A percentile compares a stretch with the other conserved stretches of the same genome.
Evolutionary conservation across 352 stramenopile genomes (phyloP).

Genomic region (Globisporangium nodosum): DNA sequence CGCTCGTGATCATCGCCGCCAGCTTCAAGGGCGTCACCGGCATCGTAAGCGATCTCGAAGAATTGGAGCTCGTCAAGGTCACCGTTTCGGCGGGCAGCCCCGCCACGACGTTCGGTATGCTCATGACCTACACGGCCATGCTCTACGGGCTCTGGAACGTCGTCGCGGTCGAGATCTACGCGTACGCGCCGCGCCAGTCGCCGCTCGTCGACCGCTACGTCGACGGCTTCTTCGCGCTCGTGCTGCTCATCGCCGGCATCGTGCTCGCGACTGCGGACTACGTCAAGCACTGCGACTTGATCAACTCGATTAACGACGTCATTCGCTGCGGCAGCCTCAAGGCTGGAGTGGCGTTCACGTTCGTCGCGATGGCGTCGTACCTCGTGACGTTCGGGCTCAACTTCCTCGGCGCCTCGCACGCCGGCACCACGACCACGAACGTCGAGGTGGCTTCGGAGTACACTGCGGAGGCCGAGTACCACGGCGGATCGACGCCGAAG

Average conservation of each 20-base stretch:
- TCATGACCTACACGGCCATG: conserved; percentile 61
- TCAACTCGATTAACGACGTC: not conserved
- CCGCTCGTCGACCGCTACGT: conserved; percentile 21
- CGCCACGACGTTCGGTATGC: conserved; percentile 42
- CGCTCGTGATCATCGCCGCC: conserved; percentile 36
- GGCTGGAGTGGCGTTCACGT: conserved; percentile 41
- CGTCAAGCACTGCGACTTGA: conserved; percentile 35
- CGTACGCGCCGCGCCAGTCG: conserved; percentile 21
- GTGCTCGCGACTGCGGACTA: conserved; percentile 41
- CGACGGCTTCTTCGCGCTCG: conserved; percentile 28
- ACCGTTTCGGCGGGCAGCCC: conserved; percentile 20
- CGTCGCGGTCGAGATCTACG: conserved; percentile 42
- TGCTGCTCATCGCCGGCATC: conserved; percentile 52
- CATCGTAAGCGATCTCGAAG: too few relatives aligned
- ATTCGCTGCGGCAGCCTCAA: conserved; percentile 48
- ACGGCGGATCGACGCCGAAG: conserved; percentile 15
- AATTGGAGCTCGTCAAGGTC: not conserved
- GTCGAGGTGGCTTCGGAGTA: conserved; percentile 2
- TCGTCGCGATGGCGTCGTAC: conserved; percentile 34
- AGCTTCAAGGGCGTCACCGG: conserved; percentile 18
- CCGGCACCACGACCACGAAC: not conserved
- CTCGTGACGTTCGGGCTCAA: conserved; percentile 30
- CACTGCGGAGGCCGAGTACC: conserved; percentile 9
- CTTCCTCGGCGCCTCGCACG: conserved; percentile 17
- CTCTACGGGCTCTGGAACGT: conserved; percentile 50